phyloP scores from a whole-genome alignment of 495 filamentous ascomycete genomes.

The Annulohypoxylon nitens region DNA sequence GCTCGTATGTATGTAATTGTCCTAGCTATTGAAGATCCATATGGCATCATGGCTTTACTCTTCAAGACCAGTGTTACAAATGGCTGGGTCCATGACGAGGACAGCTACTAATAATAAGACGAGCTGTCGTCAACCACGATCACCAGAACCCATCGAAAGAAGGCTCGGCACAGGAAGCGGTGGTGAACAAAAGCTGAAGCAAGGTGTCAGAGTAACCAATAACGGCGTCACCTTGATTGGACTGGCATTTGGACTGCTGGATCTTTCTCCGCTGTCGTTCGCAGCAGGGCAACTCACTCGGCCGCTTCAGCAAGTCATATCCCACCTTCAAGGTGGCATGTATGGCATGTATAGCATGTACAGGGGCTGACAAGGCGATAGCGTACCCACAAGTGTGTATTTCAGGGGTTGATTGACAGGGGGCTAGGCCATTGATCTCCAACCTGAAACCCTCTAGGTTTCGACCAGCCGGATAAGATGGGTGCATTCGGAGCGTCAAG shows the following conservation, averaged over 20 bases:
- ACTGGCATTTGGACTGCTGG: background rate
- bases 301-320: slow-evolving; percentile 39
- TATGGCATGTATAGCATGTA: slow-evolving; percentile 18
- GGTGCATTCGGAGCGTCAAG: slow-evolving; percentile 33
- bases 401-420: slow-evolving; percentile 41
- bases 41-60: background rate
- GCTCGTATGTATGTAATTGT: background rate
- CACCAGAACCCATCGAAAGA: slow-evolving; percentile 2
- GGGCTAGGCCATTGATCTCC: slow-evolving; percentile 45
- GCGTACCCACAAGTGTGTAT: slow-evolving; percentile 6
- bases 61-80: slow-evolving; percentile 21
- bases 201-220: slow-evolving; percentile 15
- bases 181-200: slow-evolving; percentile 14
- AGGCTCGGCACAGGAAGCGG: slow-evolving; percentile 11
- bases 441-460: slow-evolving; percentile 53
- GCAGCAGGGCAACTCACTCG: slow-evolving; percentile 6
- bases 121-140: slow-evolving; percentile 18
- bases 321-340: slow-evolving; percentile 51
- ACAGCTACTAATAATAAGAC: slow-evolving; percentile 18
- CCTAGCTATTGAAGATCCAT: slow-evolving; percentile 3
- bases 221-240: slow-evolving; percentile 37
- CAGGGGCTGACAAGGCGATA: slow-evolving; percentile 35
- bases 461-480: slow-evolving; percentile 49
- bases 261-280: slow-evolving; percentile 2
- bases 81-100: slow-evolving; percentile 20